Conservation (phyloP, 805 yeast genomes). For the Candida glaebosa region DNA sequence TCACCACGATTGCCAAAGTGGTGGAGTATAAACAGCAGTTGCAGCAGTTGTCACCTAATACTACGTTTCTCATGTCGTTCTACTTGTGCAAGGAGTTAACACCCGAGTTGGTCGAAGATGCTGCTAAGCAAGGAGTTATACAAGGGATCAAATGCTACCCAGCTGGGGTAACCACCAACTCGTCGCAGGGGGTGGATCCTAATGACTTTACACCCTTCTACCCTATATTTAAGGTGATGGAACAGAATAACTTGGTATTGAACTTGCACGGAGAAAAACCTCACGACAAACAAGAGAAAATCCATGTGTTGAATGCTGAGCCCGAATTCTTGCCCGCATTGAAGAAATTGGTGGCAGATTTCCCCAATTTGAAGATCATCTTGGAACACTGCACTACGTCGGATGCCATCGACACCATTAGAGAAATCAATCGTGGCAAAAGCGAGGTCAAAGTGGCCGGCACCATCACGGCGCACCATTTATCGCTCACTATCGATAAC, state of each 20-base stretch:
- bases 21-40: conserved; percentile 63
- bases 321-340: conserved; percentile 88
- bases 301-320: conserved; percentile 93
- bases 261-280: conserved; percentile 98
- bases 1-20: conserved; percentile 73
- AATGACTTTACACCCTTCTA: conserved; percentile 86
- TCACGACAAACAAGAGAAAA: conserved; percentile 49
- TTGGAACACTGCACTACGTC: conserved; percentile 94
- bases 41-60: conserved; percentile 66
- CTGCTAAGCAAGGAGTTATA: conserved; percentile 65
- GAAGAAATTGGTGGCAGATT: conserved; percentile 68
- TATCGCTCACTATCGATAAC: conserved; percentile 80
- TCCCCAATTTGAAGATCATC: conserved; percentile 82
- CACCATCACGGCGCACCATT: conserved; percentile 93
- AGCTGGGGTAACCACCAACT: conserved; percentile 99
- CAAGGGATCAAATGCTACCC: conserved; percentile 96
- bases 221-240: conserved; percentile 87
- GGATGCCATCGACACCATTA: conserved; percentile 78
- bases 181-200: conserved; percentile 87
- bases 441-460: conserved; percentile 69
- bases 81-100: conserved; percentile 77
- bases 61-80: conserved; percentile 89
- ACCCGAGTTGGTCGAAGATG: conserved; percentile 79
- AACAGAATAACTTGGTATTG: conserved; percentile 69
- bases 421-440: conserved; percentile 44